Percentiles rank a stretch among this genome's conserved stretches.
Evolutionary conservation across 164 flowering plant species (phyloP).

Genomic region (Piper longum): DNA sequence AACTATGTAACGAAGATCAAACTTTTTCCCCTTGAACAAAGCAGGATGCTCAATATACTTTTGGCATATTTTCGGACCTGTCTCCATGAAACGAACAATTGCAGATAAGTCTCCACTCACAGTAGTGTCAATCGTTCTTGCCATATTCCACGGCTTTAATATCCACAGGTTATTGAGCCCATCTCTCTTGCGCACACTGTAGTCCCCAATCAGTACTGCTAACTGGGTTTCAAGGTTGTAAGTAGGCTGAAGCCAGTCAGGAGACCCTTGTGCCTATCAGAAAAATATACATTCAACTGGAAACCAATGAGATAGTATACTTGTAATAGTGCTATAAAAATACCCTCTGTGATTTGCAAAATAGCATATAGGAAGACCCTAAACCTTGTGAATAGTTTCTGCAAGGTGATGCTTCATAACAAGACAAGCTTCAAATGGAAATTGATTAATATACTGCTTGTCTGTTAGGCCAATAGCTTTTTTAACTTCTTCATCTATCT

Average conservation of each 20-base stretch:
- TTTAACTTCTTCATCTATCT: conserved; percentile 76
- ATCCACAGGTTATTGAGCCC: conserved; percentile 87
- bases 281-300: neutral
- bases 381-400: conserved; percentile 80
- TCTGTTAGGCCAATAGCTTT: conserved; percentile 65
- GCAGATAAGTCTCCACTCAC: conserved; percentile 74
- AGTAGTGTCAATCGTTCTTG: conserved; percentile 94
- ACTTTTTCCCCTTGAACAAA: conserved; percentile 70
- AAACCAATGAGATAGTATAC: neutral
- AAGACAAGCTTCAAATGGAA: conserved; percentile 93
- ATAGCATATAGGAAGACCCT: neutral
- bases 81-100: conserved; percentile 94
- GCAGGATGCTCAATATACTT: conserved; percentile 96
- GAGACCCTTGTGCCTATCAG: conserved; percentile 66
- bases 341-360: neutral
- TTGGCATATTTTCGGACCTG: conserved; percentile 98
- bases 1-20: conserved; percentile 91
- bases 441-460: conserved; percentile 76
- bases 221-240: conserved; percentile 82
- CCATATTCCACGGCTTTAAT: conserved; percentile 99
- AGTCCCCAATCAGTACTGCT: conserved; percentile 79
- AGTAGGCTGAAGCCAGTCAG: conserved; percentile 93
- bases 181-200: conserved; percentile 48
- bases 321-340: neutral
- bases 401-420: conserved; percentile 99